phyloP scores from a whole-genome alignment of 1,139 yeast species.

The Kazachstania sp. region DNA sequence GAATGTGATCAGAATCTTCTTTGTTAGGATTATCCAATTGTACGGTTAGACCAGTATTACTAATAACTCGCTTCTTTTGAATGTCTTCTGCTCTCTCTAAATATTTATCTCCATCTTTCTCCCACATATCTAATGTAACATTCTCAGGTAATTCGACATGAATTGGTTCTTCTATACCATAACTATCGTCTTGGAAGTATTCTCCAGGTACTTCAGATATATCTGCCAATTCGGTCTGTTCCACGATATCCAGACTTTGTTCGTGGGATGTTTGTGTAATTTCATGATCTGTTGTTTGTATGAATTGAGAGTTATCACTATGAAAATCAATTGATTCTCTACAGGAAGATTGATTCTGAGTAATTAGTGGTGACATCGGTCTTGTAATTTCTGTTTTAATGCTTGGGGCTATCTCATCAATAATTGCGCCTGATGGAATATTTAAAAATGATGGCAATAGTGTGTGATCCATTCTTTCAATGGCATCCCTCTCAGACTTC shows the following conservation, averaged over 20 bases:
- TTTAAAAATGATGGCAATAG: conserved; percentile 28
- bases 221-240: conserved; percentile 13
- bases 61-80: conserved; percentile 6
- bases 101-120: conserved; percentile 11
- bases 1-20: background rate
- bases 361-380: conserved; percentile 8
- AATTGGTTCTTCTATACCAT: background rate
- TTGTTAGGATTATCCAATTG: background rate
- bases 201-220: conserved; percentile 15
- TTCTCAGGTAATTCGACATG: conserved; percentile 13
- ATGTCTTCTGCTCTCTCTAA: conserved; percentile 12
- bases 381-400: conserved; percentile 2
- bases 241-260: background rate
- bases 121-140: conserved; percentile 21
- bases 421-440: conserved; percentile 4
- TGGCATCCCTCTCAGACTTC: conserved; percentile 23
- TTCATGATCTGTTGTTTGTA: background rate
- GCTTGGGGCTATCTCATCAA: background rate
- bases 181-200: background rate
- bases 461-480: conserved; percentile 26
- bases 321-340: background rate
- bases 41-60: background rate
- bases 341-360: background rate
- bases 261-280: background rate
- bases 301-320: background rate